Evolutionary conservation across 2,329 filamentous ascomycete species (phyloP).

Genomic region (Corniculantispora saksenae): DNA sequence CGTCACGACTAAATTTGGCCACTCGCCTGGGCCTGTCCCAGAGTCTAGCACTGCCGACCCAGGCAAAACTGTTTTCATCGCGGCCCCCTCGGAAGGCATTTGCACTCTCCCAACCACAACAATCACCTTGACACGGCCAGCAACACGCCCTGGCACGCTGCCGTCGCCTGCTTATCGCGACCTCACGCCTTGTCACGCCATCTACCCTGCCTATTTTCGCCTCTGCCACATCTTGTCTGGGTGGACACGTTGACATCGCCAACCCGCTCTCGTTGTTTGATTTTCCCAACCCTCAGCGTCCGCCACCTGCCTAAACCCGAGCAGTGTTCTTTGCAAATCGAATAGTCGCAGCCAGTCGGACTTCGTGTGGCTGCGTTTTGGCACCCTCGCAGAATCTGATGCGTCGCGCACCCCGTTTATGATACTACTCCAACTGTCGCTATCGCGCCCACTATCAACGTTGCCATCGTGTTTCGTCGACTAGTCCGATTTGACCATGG

Average conservation of each 20-base stretch:
- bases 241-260: constrained; percentile 7
- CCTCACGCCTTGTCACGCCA: constrained; percentile 13
- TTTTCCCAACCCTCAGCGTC: constrained; percentile 3
- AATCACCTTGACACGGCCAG: constrained; percentile 6
- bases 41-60: constrained; percentile 5
- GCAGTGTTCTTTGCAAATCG: background rate
- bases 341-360: background rate
- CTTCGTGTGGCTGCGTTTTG: background rate
- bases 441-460: background rate
- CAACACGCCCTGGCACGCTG: background rate
- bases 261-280: constrained; percentile 9
- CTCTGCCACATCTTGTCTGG: constrained; percentile 2
- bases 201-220: constrained; percentile 3
- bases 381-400: constrained; percentile 3
- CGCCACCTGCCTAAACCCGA: background rate
- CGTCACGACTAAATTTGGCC: constrained; percentile 15
- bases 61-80: constrained; percentile 10
- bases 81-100: constrained; percentile 5
- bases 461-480: background rate
- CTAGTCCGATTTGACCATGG: constrained; percentile 28
- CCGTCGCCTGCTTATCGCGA: background rate
- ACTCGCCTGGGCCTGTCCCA: constrained; percentile 8
- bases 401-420: constrained; percentile 9
- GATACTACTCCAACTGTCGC: constrained; percentile 11
- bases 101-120: constrained; percentile 12